phyloP scores from a whole-genome alignment of 2,329 filamentous ascomycete genomes.

The Emmonsia crescens region DNA sequence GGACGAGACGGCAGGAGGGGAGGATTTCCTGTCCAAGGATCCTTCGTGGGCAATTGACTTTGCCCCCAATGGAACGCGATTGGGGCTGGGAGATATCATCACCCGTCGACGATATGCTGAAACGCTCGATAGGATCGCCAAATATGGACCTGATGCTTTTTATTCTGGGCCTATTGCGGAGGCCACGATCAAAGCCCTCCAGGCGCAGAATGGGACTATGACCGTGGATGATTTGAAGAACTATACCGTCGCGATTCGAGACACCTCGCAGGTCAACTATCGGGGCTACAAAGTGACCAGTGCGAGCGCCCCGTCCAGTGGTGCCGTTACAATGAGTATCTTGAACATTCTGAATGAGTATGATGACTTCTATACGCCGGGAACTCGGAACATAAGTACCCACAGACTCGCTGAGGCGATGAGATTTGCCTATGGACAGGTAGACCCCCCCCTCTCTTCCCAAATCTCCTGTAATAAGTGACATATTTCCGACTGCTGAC shows the following conservation, averaged over 20 bases:
- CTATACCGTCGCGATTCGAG: slow-evolving; percentile 58
- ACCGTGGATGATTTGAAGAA: slow-evolving; percentile 64
- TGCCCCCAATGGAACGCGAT: slow-evolving; percentile 64
- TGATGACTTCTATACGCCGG: slow-evolving; percentile 47
- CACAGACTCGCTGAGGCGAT: slow-evolving; percentile 83
- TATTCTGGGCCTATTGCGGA: slow-evolving; percentile 64
- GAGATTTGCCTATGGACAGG: slow-evolving; percentile 70
- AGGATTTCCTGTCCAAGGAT: slow-evolving; percentile 63
- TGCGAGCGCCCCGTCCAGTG: slow-evolving; percentile 63
- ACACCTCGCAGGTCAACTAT: slow-evolving; percentile 54
- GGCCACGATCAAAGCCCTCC: slow-evolving; percentile 59
- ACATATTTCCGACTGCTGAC: neutral
- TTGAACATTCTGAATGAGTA: slow-evolving; percentile 80
- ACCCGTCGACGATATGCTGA: slow-evolving; percentile 70
- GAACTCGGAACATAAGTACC: slow-evolving; percentile 54
- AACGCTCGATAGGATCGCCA: slow-evolving; percentile 66
- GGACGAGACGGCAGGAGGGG: slow-evolving; percentile 35
- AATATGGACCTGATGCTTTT: slow-evolving; percentile 60
- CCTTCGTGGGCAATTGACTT: slow-evolving; percentile 80
- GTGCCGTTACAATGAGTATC: slow-evolving; percentile 61
- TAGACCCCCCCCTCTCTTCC: slow-evolving; percentile 9
- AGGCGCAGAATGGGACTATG: slow-evolving; percentile 68
- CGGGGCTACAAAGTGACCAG: slow-evolving; percentile 58
- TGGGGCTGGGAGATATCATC: slow-evolving; percentile 65
- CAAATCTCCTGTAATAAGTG: no score